Percentiles rank a stretch among this genome's conserved stretches.
These are phyloP conservation scores for Xylaria palmicola DNA, from an alignment of 495 filamentous ascomycete species.

Conservation along the genomic window DNA sequence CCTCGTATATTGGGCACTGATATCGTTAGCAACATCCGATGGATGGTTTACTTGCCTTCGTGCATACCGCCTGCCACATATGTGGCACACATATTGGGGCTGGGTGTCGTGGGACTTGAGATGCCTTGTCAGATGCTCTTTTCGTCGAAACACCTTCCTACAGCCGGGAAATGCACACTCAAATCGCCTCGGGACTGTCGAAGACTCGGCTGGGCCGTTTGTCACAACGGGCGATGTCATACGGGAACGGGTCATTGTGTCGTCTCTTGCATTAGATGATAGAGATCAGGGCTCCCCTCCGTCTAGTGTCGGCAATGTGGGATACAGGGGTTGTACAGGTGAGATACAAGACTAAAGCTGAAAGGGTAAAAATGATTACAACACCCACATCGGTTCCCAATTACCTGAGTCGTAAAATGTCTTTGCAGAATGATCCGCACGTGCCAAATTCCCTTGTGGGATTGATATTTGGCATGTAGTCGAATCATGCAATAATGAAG, in stretches of 20 bases:
- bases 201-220: neutral
- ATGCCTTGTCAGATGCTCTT: slow-evolving; percentile 32
- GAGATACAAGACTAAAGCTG: neutral
- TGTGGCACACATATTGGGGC: slow-evolving; percentile 23
- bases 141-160: slow-evolving; percentile 26
- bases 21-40: neutral
- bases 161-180: slow-evolving; percentile 24
- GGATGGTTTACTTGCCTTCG: slow-evolving; percentile 20
- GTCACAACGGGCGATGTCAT: neutral
- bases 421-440: neutral
- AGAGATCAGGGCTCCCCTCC: neutral
- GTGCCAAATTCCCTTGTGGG: no score
- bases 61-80: slow-evolving; percentile 32
- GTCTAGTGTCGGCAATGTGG: neutral
- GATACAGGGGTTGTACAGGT: neutral
- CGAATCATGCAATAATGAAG: no score
- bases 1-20: neutral
- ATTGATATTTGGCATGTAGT: no score
- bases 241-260: neutral
- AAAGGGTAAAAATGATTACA: neutral
- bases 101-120: slow-evolving; percentile 27
- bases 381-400: neutral
- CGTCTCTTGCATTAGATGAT: neutral
- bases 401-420: no score
- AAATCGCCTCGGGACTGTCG: slow-evolving; percentile 10